A percentile compares a stretch with the other conserved stretches of the same genome.
Conservation (phyloP, 176 grass and related monocot species). For the Oryza officinalis region DNA sequence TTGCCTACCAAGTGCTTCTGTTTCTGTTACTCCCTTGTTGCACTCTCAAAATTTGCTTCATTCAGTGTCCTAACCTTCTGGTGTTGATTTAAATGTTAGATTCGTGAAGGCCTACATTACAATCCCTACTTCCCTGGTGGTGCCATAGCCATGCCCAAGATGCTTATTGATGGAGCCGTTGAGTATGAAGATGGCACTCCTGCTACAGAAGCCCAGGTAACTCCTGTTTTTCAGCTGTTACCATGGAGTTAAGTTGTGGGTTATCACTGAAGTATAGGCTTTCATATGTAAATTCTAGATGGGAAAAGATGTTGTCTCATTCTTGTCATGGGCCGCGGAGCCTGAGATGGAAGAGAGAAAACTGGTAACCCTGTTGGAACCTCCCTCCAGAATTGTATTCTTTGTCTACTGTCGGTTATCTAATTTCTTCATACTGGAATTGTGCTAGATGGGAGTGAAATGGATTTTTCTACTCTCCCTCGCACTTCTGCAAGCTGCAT, state of each 20-base stretch:
- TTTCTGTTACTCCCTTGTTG: neutral
- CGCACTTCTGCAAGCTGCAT: slow-evolving; percentile 77
- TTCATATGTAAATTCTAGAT: slow-evolving; percentile 45
- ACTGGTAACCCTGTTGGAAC: slow-evolving; percentile 48
- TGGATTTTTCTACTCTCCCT: slow-evolving; percentile 75
- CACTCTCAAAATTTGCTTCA: neutral
- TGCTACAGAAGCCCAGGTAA: slow-evolving; percentile 75
- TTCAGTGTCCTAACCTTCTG: neutral
- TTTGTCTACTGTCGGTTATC: neutral
- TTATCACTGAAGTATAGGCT: neutral
- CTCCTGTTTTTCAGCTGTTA: neutral
- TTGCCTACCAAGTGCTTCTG: neutral
- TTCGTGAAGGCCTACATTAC: slow-evolving; percentile 73
- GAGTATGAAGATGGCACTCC: slow-evolving; percentile 69
- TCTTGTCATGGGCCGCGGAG: slow-evolving; percentile 69
- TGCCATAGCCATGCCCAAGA: slow-evolving; percentile 88
- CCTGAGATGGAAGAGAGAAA: slow-evolving; percentile 94
- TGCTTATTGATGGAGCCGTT: slow-evolving; percentile 76
- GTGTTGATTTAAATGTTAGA: slow-evolving; percentile 38
- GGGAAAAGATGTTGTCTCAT: slow-evolving; percentile 72
- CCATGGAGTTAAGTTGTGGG: neutral
- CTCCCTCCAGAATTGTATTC: neutral
- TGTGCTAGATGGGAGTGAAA: slow-evolving; percentile 50
- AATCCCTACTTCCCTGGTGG: slow-evolving; percentile 82
- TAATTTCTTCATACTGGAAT: neutral